phyloP scores from a whole-genome alignment of 345 rosid genomes.

The Xanthoceras sorbifolium region DNA sequence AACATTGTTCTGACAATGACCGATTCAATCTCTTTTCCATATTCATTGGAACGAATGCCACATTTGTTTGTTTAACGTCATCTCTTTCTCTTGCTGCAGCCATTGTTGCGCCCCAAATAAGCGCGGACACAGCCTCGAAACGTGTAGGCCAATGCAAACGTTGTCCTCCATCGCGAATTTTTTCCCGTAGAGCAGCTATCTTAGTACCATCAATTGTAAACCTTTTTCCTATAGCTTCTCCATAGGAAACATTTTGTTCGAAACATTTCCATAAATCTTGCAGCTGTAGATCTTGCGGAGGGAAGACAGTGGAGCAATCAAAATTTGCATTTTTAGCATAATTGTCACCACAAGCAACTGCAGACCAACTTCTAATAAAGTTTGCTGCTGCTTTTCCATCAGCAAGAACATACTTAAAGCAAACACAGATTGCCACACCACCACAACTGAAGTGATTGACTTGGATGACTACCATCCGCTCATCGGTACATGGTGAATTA shows the following conservation, averaged over 20 bases:
- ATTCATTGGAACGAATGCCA: neutral
- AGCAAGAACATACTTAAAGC: slow-evolving; percentile 24
- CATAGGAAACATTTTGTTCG: slow-evolving; percentile 9
- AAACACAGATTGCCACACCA: slow-evolving; percentile 30
- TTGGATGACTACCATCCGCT: slow-evolving; percentile 21
- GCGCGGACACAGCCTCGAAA: neutral
- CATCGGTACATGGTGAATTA: neutral
- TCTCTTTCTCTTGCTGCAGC: neutral
- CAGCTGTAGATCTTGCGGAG: neutral
- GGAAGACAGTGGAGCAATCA: slow-evolving; percentile 28
- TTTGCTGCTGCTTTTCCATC: slow-evolving; percentile 23
- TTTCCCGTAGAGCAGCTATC: slow-evolving; percentile 8
- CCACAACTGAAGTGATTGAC: slow-evolving; percentile 31
- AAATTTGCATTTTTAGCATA: neutral
- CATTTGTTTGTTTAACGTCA: neutral
- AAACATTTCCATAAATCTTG: neutral
- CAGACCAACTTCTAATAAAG: slow-evolving; percentile 27
- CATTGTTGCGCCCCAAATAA: neutral
- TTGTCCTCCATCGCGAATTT: neutral
- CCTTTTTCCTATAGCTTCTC: neutral
- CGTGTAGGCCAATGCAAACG: slow-evolving; percentile 12
- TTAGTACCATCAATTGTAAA: neutral
- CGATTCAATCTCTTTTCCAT: neutral
- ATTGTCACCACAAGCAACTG: slow-evolving; percentile 9
- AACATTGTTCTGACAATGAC: neutral